Base-by-base conservation (phyloP, 2,329 filamentous ascomycete genomes). In the Colletotrichum shisoi region DNA sequence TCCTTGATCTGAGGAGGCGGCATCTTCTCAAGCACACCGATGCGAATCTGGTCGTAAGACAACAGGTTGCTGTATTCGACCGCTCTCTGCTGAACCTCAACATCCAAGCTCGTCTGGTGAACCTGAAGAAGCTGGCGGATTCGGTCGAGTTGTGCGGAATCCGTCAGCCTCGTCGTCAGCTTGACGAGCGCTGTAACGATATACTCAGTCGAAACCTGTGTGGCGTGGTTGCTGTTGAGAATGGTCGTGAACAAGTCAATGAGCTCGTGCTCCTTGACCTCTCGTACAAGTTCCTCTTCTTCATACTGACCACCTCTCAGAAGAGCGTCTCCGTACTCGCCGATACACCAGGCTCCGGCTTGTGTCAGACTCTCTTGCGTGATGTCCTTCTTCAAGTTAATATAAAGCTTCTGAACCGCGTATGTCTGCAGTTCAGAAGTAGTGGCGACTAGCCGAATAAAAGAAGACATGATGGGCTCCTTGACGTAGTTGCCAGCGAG, bases 51-150 rank as follows among this genome's bases (percentile, higher is more conserved):
- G 72, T 99, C 94, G 73, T 93, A 93, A 0, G 87, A 87, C 74
- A 99, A 98, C n/a, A 99, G 84, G 74, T 98, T 98, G 66, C 89
- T 88, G 74, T 98, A 99, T 77, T 99, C 95, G 21, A 97, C 94
- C 5, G 94, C 91, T 76, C 95, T 89, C 79, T 99, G 95, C 78
- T 99, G 96, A 27, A 98, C 91, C 77, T 99, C 95, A 31, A 98
- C 90, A 74, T 96, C 94, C 59, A 99, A 83, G 76, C 95, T 96
- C 9, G 93, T 90, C 70, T 94, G 91, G 74, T 96, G 88, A 69
- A 83, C 84, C 70, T 90, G 86, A 46, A 99, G 83, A 64, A 98
- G 83, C 40, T 91, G 87, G 68, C 93, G 88, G 49, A 98, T 84
- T 67, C 94, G 88, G 75, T 97, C 94, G 44, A 97, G 83, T 77